Base-by-base conservation (phyloP, 495 filamentous ascomycete species). In the Aspergillus avenaceus region DNA sequence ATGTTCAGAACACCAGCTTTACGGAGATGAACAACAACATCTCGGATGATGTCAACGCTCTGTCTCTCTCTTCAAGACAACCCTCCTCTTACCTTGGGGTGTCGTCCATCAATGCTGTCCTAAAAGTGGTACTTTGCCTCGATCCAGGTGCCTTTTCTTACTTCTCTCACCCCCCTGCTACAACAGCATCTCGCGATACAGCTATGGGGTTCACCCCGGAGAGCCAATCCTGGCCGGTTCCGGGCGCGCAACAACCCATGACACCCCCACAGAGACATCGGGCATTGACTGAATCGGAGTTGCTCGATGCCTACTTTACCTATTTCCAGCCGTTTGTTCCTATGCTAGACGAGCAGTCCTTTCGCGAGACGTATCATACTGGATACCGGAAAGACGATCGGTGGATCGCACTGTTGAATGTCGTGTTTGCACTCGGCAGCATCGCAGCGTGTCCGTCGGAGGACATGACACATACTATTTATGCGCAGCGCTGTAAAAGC, bases 81-180 rank as follows among this genome's bases (percentile, higher is more conserved):
- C 80, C 85, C 49, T 82, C 85, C 8, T 91, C 88, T 8, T 92
- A 91, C 55, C 73, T 92, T 1, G 87, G 88, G 6, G 82, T 87
- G n/a, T 90, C 86, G 0, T 92, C 87, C 16, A 86, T 92, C 55
- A 86, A 86, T 55, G 87, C 87, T 0, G 86, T 85, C 8, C 75
- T 92, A 19, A 85, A 88, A 66, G 87, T 90, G 43, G 90, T 92
- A 66, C 78, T 88, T 52, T 86, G 83, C 71, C 79, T 87, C 26
- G 84, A 85, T 45, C 87, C 88, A 4, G 76, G 74, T 19, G 75
- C 84, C 18, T 63, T 79, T 27, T 71, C 74, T 14, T 82, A 81
- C 13, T 80, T 89, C 41, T 65, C 72, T 8, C 68, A 67, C 41
- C 68, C 59, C 27, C 63, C 71, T 9, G 58, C 65, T 1, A 63